Evolutionary conservation across 768 basidiomycete species (phyloP).

Genomic region (Phylloporus sp.): DNA sequence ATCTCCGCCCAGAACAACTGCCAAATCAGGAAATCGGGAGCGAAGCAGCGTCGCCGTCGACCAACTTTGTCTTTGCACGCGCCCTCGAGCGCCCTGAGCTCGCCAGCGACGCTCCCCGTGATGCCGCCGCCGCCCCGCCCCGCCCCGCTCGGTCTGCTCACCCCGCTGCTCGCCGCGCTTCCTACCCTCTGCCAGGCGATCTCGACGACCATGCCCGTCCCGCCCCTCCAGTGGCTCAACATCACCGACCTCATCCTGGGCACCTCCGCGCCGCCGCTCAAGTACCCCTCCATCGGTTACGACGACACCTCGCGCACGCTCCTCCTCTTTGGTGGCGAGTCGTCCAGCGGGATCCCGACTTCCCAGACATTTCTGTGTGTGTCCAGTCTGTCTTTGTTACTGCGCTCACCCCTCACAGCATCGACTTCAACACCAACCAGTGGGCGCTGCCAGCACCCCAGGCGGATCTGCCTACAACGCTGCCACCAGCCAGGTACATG

Average conservation of each 20-base stretch:
- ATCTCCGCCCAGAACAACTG: conserved; percentile 3
- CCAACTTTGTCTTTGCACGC: conserved; percentile 13
- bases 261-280: conserved; percentile 54
- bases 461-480: conserved; percentile 37
- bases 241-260: conserved; percentile 55
- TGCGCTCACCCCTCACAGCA: conserved; percentile 35
- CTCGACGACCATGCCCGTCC: conserved; percentile 46
- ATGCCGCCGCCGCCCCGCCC: neutral
- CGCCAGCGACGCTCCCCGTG: neutral
- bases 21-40: conserved; percentile 13
- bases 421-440: conserved; percentile 55
- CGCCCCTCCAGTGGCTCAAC: conserved; percentile 62
- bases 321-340: conserved; percentile 75
- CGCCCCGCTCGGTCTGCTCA: conserved; percentile 9
- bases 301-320: conserved; percentile 47
- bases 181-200: conserved; percentile 42
- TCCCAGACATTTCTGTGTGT: conserved; percentile 67
- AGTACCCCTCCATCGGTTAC: conserved; percentile 67
- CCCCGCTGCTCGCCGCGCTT: conserved; percentile 11
- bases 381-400: neutral
- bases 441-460: conserved; percentile 62
- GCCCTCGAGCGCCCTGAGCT: conserved; percentile 24
- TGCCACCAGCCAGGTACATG: conserved; percentile 61
- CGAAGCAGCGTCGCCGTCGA: conserved; percentile 10
- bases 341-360: conserved; percentile 57